Evolutionary conservation across 306 rosid genomes (phyloP), one percentile per base, ranked within the genome.

Genomic region (Cicer arietinum): DNA sequence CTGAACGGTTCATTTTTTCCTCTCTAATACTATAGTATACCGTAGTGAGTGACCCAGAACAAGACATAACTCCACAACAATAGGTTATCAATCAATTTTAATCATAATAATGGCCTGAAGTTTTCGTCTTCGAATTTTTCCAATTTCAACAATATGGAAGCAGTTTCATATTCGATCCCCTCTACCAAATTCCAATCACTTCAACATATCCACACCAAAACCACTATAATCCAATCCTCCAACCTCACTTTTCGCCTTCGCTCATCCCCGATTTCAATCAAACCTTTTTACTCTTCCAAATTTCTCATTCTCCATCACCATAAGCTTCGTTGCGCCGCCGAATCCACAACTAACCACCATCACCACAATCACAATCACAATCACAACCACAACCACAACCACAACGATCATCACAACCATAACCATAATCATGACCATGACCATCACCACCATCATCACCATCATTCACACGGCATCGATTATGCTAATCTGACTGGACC

Each of bases 401-500:
- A 84, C 18, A 37, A 10, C 10, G 71, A 77, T 0, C 0, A 50
- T 5, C 14, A 52, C 1, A 52, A 69, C 8, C 79, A 85, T 10
- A n/a, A 13, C 9, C 67, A 60, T 5, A 64, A 79, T 0, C 63
- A 64, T 1, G 3, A 65, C 7, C 63, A 73, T 2, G 48, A 80
- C 11, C 63, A 77, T 1, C 80, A 80, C 3, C 86, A 85, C 3
- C 85, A 84, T 0, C 87, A 88, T 43, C 90, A 83, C 16, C 86
- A 88, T 25, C 85, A 88, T 67, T 62, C 70, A 7, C 76, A 83
- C 64, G 77, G 62, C 41, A 79, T 67, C 44, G 87, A 80, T 48
- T 64, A 10, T 0, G 79, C 77, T 40, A 85, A 78, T 82, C 95
- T 88, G 20, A 86, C 85, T 2, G 90, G 81, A 8, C 67, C 89